phyloP scores from a whole-genome alignment of 2,329 filamentous ascomycete species.

The Apiospora koreana region DNA sequence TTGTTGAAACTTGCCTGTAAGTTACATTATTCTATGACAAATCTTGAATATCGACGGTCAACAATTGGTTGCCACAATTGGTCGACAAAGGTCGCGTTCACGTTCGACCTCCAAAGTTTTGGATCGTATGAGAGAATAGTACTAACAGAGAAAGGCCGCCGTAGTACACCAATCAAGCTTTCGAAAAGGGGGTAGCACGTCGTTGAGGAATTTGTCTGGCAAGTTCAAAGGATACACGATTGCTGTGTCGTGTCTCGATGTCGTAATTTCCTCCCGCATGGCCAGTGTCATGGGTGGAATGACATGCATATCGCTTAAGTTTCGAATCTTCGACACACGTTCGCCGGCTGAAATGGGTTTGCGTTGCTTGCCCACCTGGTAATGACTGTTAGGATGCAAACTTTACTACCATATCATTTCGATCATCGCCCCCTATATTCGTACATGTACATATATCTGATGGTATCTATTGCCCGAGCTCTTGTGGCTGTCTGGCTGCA shows the following conservation, averaged over 20 bases:
- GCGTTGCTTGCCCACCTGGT: background rate
- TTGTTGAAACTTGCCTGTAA: background rate
- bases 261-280: constrained; percentile 6
- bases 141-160: background rate
- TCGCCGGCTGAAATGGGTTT: background rate
- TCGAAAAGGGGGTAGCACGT: background rate
- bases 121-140: background rate
- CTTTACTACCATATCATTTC: background rate
- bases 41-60: background rate
- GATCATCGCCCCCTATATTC: background rate
- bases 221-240: background rate
- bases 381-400: background rate
- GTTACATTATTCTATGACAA: background rate
- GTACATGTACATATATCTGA: background rate
- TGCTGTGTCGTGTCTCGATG: background rate
- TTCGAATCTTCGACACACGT: constrained; percentile 5
- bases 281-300: background rate
- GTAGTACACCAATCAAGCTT: background rate
- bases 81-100: background rate
- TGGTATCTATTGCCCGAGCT: background rate
- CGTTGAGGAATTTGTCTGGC: background rate
- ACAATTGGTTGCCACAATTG: background rate
- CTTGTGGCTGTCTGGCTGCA: background rate
- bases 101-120: background rate
- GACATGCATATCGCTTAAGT: constrained; percentile 9